These are phyloP conservation scores for Penstemon eatonii DNA, from an alignment of 257 asterid species.

Conservation along the genomic window DNA sequence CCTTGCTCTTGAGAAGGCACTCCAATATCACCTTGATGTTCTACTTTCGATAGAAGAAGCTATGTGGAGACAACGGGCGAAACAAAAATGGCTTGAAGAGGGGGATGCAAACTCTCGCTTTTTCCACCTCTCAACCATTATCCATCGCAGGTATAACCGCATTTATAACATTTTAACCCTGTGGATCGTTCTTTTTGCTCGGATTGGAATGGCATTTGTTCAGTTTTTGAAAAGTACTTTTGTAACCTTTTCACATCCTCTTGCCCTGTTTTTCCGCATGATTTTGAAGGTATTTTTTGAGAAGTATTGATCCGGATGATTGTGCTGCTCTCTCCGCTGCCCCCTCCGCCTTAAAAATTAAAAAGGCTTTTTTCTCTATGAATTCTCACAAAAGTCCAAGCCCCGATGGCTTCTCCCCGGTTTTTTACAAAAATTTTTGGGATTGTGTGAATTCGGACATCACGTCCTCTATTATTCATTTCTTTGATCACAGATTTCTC, in stretches of 20 bases:
- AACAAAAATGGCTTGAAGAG: background rate
- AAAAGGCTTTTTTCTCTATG: background rate
- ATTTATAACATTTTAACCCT: background rate
- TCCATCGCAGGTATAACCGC: background rate
- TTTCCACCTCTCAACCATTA: background rate
- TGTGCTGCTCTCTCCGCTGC: background rate
- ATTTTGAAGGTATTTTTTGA: background rate
- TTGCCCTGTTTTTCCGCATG: no score
- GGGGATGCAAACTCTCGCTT: background rate
- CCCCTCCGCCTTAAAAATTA: background rate
- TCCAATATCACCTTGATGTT: background rate
- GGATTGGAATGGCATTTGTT: background rate
- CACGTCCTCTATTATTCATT: background rate
- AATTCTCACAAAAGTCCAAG: background rate
- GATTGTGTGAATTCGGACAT: background rate
- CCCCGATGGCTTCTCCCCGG: background rate
- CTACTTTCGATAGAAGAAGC: background rate
- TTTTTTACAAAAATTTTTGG: background rate
- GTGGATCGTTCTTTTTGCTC: background rate
- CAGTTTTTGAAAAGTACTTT: background rate
- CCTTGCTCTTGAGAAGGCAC: background rate
- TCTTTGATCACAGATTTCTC: background rate
- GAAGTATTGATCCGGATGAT: background rate
- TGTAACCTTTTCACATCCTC: background rate
- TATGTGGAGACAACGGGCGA: background rate